Evolutionary conservation across 2,329 filamentous ascomycete genomes (phyloP).

Genomic region (Colletotrichum sp.): DNA sequence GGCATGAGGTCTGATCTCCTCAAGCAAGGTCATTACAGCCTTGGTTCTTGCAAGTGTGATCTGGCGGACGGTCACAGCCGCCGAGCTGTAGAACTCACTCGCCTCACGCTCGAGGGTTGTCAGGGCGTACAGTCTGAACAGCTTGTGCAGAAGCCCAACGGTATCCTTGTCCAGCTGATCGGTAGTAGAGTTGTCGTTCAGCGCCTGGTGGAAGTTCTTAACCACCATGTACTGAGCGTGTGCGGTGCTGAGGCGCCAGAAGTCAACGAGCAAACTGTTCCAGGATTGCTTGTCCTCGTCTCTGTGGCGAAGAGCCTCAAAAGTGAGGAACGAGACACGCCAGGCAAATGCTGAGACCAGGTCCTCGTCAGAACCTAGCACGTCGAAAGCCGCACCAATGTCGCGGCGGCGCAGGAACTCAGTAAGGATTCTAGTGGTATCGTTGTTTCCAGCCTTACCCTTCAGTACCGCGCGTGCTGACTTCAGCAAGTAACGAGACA

Average conservation of each 20-base stretch:
- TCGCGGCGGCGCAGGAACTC: slow-evolving; percentile 70
- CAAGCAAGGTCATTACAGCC: slow-evolving; percentile 81
- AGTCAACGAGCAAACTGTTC: slow-evolving; percentile 80
- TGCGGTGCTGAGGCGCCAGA: slow-evolving; percentile 76
- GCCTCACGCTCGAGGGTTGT: slow-evolving; percentile 68
- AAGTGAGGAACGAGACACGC: slow-evolving; percentile 76
- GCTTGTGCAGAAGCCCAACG: slow-evolving; percentile 65
- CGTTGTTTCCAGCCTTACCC: slow-evolving; percentile 64
- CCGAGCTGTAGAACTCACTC: slow-evolving; percentile 73
- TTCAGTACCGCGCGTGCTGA: slow-evolving; percentile 73
- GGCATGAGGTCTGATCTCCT: slow-evolving; percentile 76
- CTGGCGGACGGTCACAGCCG: slow-evolving; percentile 73
- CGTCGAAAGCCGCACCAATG: slow-evolving; percentile 75
- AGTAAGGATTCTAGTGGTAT: slow-evolving; percentile 70
- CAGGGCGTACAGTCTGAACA: slow-evolving; percentile 83
- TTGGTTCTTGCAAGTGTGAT: slow-evolving; percentile 72
- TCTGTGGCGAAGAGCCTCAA: slow-evolving; percentile 75
- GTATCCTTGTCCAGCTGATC: slow-evolving; percentile 63
- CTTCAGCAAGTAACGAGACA: slow-evolving; percentile 78
- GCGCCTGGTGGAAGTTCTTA: slow-evolving; percentile 68
- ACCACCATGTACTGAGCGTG: slow-evolving; percentile 80
- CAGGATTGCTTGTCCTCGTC: slow-evolving; percentile 78
- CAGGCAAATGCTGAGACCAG: slow-evolving; percentile 77
- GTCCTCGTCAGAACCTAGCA: slow-evolving; percentile 72
- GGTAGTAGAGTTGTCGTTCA: slow-evolving; percentile 49